These are phyloP conservation scores for Russula sp. DNA, from an alignment of 768 basidiomycete genomes.

Conservation along the genomic window DNA sequence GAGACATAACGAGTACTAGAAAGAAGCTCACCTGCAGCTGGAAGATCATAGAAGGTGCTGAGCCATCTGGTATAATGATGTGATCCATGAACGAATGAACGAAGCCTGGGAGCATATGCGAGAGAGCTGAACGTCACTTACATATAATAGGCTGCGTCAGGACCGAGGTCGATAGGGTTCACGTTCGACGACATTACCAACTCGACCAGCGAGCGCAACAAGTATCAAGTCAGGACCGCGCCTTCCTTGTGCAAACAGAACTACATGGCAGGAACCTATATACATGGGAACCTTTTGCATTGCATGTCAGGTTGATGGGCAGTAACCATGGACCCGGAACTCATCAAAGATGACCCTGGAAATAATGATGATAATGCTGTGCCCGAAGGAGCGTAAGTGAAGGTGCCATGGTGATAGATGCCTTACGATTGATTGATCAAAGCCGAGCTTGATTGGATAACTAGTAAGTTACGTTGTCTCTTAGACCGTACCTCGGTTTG, in stretches of 20 bases:
- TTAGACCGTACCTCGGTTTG: no score
- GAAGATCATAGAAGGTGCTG: background rate
- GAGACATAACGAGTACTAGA: background rate
- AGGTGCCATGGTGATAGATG: no score
- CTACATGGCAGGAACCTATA: background rate
- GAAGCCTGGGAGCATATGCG: background rate
- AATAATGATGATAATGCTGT: no score
- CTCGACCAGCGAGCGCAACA: background rate
- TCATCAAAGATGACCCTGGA: no score
- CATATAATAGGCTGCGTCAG: constrained; percentile 11
- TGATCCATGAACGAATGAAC: background rate
- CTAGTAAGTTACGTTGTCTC: no score
- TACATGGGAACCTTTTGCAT: background rate
- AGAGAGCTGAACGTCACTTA: background rate
- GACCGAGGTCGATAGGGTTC: background rate
- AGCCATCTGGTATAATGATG: background rate
- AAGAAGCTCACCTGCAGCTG: constrained; percentile 11
- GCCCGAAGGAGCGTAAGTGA: no score
- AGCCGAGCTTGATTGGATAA: no score
- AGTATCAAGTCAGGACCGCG: background rate
- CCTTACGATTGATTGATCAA: no score
- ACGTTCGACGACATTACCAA: constrained; percentile 7
- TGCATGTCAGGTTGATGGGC: background rate
- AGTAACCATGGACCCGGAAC: no score
- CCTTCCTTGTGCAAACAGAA: background rate